Percentiles rank a stretch among this genome's conserved stretches.
phyloP scores from a whole-genome alignment of 192 early-diverging fungal genomes.

The Linnemannia zychae region DNA sequence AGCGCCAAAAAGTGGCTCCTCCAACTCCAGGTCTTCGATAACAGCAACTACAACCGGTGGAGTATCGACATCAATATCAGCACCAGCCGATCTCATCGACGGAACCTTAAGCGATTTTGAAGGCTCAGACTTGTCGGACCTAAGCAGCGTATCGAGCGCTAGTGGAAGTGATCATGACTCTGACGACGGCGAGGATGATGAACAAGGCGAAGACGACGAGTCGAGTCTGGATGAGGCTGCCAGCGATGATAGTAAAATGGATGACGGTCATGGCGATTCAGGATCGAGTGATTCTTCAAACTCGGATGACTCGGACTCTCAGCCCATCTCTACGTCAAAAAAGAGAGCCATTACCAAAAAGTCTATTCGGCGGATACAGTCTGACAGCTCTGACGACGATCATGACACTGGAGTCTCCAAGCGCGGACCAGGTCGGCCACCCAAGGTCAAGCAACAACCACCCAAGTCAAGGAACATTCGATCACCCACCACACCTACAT shows the following conservation, averaged over 20 bases:
- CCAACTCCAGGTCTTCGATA: neutral
- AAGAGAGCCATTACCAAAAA: constrained; percentile 9
- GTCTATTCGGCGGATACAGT: constrained; percentile 35
- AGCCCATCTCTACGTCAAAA: neutral
- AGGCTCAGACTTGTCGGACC: constrained; percentile 48
- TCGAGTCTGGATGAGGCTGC: constrained; percentile 19
- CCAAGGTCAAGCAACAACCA: constrained; percentile 24
- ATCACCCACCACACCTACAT: constrained; percentile 24
- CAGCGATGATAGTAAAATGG: constrained; percentile 16
- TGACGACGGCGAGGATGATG: neutral
- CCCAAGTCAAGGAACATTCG: neutral
- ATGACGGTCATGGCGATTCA: constrained; percentile 16
- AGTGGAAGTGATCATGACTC: constrained; percentile 36
- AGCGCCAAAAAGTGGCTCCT: neutral
- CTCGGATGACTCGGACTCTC: constrained; percentile 29
- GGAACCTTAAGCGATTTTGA: constrained; percentile 48
- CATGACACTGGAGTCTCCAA: constrained; percentile 11
- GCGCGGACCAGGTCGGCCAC: constrained; percentile 38
- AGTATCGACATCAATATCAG: neutral
- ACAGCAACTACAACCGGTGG: neutral
- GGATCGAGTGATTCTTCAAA: constrained; percentile 9
- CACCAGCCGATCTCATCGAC: constrained; percentile 24
- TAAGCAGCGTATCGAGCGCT: constrained; percentile 44
- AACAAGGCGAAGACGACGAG: constrained; percentile 1
- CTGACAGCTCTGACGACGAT: constrained; percentile 40